Evolutionary conservation across 495 filamentous ascomycete species (phyloP), one percentile per base, ranked within the genome.

Genomic region (Penicillium robsamsonii): DNA sequence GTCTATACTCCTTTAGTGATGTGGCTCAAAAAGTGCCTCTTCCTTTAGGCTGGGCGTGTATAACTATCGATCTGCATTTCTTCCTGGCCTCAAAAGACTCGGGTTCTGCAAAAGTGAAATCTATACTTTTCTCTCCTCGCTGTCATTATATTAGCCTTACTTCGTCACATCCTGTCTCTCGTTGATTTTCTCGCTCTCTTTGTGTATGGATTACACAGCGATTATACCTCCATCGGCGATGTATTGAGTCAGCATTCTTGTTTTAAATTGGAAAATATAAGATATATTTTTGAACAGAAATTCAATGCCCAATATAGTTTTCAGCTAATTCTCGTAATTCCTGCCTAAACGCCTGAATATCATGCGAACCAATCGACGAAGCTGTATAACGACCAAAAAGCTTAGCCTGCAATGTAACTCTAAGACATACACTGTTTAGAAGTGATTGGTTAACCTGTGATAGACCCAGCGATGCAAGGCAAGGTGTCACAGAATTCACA

Each of bases 211-310:
- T 59, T 53, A 30, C 33, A 44, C 49, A 56, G 50, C 44, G 43
- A 30, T 61, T 57, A 57, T 64, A 57, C 58, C 55, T 61, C 50
- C 40, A 53, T 54, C 50, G 59, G 59, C 59, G 30, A 58, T 57
- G 50, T 53, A 49, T 49, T 56, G 7, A 49, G 24, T 42, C 18
- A 41, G 42, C 9, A 29, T 38, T 29, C 29, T 37, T n/a, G 18
- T 27, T 31, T 46, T 18, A 27, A 35, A 18, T 18, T 43, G 29
- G 13, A 18, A 17, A 22, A 42, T 33, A 52, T 27, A 22, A 17
- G 24, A 42, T 24, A 52, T 27, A 22, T 40, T 31, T 22, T 6
- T 27, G 20, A 15, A 54, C 44, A 24, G 8, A 31, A 44, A 35
- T 12, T 17, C 18, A 51, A 52, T 20, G 7, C 9, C 38, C 24